phyloP scores from a whole-genome alignment of 1,284 basidiomycete species.

The Ceratobasidium sp. region DNA sequence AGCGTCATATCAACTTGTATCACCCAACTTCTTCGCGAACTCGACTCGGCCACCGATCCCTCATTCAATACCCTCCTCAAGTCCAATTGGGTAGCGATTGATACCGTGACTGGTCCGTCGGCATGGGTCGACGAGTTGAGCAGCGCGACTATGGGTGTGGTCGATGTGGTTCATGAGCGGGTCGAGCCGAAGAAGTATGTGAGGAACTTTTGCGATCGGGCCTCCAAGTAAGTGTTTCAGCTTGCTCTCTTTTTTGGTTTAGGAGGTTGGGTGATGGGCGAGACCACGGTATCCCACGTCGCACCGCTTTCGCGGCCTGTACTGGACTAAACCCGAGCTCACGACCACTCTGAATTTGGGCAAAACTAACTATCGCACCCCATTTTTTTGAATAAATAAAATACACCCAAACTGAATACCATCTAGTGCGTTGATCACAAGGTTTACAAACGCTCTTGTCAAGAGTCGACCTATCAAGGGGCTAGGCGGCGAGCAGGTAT shows the following conservation, averaged over 20 bases:
- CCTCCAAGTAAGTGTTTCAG: conserved; percentile 67
- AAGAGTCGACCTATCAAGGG: conserved; percentile 87
- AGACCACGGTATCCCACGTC: too few species aligned
- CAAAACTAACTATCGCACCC: too few species aligned
- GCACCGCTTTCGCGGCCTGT: too few species aligned
- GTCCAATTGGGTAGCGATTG: conserved; percentile 75
- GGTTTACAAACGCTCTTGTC: conserved; percentile 87
- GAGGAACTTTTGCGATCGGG: conserved; percentile 90
- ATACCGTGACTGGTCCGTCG: conserved; percentile 85
- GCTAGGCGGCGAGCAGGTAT: conserved; percentile 90
- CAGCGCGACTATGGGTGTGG: conserved; percentile 65
- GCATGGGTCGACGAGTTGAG: conserved; percentile 79
- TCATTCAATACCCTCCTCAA: conserved; percentile 76
- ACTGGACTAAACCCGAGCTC: too few species aligned
- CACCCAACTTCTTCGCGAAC: conserved; percentile 75
- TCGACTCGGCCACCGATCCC: conserved; percentile 80
- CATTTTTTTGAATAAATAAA: too few species aligned
- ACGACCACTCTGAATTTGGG: too few species aligned
- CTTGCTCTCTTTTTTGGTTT: neutral
- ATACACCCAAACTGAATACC: too few species aligned
- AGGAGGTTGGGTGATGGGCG: neutral
- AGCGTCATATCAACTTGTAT: conserved; percentile 86
- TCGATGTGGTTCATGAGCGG: conserved; percentile 69
- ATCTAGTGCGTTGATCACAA: conserved; percentile 77
- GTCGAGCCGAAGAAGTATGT: conserved; percentile 93